phyloP scores from a whole-genome alignment of 2,329 filamentous ascomycete genomes.

The Clathrospora elynae region DNA sequence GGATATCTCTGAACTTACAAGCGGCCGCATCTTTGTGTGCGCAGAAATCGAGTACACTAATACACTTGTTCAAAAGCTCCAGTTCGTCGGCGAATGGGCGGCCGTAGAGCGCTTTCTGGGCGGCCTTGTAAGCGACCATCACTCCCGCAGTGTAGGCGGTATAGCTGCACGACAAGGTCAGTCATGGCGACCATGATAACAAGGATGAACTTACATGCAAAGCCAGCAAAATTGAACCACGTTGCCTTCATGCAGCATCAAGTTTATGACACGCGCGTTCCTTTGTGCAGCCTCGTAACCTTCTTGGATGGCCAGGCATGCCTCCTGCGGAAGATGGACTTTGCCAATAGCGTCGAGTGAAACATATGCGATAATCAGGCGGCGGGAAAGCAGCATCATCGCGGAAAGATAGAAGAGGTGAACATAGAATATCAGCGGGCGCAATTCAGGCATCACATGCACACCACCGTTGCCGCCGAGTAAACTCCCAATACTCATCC shows the following conservation, averaged over 20 bases:
- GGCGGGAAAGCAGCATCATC: slow-evolving; percentile 24
- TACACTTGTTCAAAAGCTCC: slow-evolving; percentile 14
- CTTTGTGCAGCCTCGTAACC: slow-evolving; percentile 23
- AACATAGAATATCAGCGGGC: slow-evolving; percentile 21
- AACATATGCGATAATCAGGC: slow-evolving; percentile 17
- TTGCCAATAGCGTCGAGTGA: slow-evolving; percentile 2
- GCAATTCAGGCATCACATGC: slow-evolving; percentile 2
- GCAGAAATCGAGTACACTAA: slow-evolving; percentile 12
- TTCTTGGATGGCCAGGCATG: slow-evolving; percentile 17
- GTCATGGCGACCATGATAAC: not conserved
- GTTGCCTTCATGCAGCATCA: slow-evolving; percentile 17
- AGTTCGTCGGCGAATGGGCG: slow-evolving; percentile 2
- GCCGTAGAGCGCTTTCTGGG: slow-evolving; percentile 18
- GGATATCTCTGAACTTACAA: slow-evolving; percentile 7
- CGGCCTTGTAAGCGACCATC: slow-evolving; percentile 21
- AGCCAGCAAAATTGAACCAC: slow-evolving; percentile 30
- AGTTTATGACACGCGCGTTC: slow-evolving; percentile 19
- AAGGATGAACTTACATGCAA: slow-evolving; percentile 20
- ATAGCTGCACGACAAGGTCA: slow-evolving; percentile 10
- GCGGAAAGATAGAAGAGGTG: slow-evolving; percentile 32
- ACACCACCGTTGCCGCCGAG: not conserved
- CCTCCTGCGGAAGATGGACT: slow-evolving; percentile 6
- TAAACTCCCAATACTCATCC: slow-evolving; percentile 18
- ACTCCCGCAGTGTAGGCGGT: slow-evolving; percentile 22
- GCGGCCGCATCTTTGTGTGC: slow-evolving; percentile 13